phyloP scores from a whole-genome alignment of 768 basidiomycete genomes.

The Suillus luteus region DNA sequence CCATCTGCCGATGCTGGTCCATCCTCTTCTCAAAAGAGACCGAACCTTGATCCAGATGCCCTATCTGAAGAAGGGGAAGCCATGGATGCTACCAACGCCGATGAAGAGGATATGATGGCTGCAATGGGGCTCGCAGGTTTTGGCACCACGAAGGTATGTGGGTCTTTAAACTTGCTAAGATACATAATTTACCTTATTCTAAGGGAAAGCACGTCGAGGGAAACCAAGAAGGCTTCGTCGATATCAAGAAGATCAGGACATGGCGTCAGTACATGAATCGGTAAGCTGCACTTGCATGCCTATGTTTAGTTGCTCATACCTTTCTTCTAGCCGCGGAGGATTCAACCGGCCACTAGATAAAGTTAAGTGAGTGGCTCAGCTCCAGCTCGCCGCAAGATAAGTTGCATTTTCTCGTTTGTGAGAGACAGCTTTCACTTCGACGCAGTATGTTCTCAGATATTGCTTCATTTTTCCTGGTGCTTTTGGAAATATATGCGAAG shows the following conservation, averaged over 20 bases:
- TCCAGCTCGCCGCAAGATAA: conserved; percentile 19
- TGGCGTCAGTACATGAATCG: conserved; percentile 99
- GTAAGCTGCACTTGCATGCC: conserved; percentile 36
- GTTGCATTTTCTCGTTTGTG: conserved; percentile 11
- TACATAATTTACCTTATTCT: conserved; percentile 9
- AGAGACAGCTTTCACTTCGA: conserved; percentile 9
- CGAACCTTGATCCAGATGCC: conserved; percentile 45
- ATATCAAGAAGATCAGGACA: conserved; percentile 81
- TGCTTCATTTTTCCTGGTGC: background rate
- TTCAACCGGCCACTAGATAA: conserved; percentile 94
- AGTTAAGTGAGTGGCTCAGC: conserved; percentile 64
- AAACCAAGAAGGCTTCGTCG: conserved; percentile 71
- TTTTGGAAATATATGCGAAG: conserved; percentile 2
- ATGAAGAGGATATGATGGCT: conserved; percentile 82
- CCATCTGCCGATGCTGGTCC: conserved; percentile 4
- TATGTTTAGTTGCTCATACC: conserved; percentile 17
- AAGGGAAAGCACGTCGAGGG: conserved; percentile 82
- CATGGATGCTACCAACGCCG: conserved; percentile 58
- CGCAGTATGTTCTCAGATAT: background rate
- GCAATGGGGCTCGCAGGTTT: conserved; percentile 91
- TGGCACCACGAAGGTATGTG: conserved; percentile 80
- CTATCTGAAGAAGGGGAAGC: conserved; percentile 51
- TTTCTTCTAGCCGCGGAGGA: conserved; percentile 65
- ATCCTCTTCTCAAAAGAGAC: conserved; percentile 21
- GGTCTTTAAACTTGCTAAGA: background rate